These are phyloP conservation scores for Gyromitra esculenta DNA, from an alignment of 2,329 filamentous ascomycete species.

Conservation along the genomic window DNA sequence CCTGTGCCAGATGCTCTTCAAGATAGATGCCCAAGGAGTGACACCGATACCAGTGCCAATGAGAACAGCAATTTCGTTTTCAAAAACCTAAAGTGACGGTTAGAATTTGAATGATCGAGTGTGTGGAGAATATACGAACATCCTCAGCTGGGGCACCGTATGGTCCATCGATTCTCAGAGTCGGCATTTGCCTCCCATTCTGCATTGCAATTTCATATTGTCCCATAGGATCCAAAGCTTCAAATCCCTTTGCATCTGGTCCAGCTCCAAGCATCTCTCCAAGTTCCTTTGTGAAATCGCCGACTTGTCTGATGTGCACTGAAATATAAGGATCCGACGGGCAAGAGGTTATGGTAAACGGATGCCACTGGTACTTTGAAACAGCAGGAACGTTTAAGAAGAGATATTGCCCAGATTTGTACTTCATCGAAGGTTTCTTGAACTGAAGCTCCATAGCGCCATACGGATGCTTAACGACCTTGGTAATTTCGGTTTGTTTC, in stretches of 20 bases:
- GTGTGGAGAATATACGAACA: slow-evolving; percentile 60
- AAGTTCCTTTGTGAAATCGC: slow-evolving; percentile 94
- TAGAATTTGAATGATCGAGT: neutral
- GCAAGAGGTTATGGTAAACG: slow-evolving; percentile 98
- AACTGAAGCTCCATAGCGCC: slow-evolving; percentile 97
- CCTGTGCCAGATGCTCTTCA: slow-evolving; percentile 98
- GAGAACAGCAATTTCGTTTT: slow-evolving; percentile 86
- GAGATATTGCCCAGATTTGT: slow-evolving; percentile 98
- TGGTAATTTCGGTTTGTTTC: slow-evolving; percentile 86
- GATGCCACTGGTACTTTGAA: slow-evolving; percentile 93
- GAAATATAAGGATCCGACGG: slow-evolving; percentile 95
- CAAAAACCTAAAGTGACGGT: slow-evolving; percentile 69
- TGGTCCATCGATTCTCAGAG: slow-evolving; percentile 88
- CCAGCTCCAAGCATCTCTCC: slow-evolving; percentile 95
- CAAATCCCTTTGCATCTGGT: slow-evolving; percentile 77
- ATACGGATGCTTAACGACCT: slow-evolving; percentile 94
- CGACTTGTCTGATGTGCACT: slow-evolving; percentile 93
- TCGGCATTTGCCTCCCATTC: slow-evolving; percentile 91
- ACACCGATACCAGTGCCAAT: slow-evolving; percentile 89
- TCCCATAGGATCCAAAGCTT: slow-evolving; percentile 90
- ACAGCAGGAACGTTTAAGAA: slow-evolving; percentile 93
- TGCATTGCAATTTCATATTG: slow-evolving; percentile 98
- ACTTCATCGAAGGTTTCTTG: slow-evolving; percentile 92
- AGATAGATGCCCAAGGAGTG: slow-evolving; percentile 84
- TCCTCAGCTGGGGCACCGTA: slow-evolving; percentile 98